Conservation (phyloP, 2,329 filamentous ascomycete species). For the Ascocoryne sarcoides region DNA sequence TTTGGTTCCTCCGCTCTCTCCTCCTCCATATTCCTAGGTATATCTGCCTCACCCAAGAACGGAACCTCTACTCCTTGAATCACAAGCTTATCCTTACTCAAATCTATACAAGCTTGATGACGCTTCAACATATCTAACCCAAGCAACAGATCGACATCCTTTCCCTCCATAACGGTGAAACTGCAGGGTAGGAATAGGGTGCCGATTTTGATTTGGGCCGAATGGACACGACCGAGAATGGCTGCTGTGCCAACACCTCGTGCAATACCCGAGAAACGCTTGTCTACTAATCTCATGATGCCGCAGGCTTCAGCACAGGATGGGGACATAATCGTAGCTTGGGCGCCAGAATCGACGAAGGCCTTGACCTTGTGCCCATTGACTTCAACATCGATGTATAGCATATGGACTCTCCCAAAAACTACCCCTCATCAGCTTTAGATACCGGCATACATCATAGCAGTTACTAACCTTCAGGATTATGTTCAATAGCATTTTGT, state of each 20-base stretch:
- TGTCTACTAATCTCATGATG: conserved; percentile 94
- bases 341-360: conserved; percentile 92
- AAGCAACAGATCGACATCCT: conserved; percentile 85
- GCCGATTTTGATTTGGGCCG: conserved; percentile 90
- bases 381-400: conserved; percentile 93
- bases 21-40: conserved; percentile 75
- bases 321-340: conserved; percentile 98
- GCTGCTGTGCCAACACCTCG: conserved; percentile 89
- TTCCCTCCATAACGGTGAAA: conserved; percentile 99
- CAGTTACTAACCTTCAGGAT: conserved; percentile 70
- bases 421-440: no score
- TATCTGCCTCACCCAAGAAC: conserved; percentile 87
- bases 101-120: conserved; percentile 86
- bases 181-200: conserved; percentile 81
- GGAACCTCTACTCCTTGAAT: conserved; percentile 84
- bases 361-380: conserved; percentile 90
- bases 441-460: no score
- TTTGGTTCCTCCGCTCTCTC: conserved; percentile 70
- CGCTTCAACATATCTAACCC: conserved; percentile 96
- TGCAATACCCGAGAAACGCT: conserved; percentile 83
- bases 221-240: conserved; percentile 91
- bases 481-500: conserved; percentile 94
- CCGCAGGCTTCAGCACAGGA: conserved; percentile 83
- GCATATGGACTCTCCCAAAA: conserved; percentile 89
- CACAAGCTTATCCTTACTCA: conserved; percentile 73